These are phyloP conservation scores for Agastache rugosa DNA, from an alignment of 257 asterid species.

Conservation along the genomic window DNA sequence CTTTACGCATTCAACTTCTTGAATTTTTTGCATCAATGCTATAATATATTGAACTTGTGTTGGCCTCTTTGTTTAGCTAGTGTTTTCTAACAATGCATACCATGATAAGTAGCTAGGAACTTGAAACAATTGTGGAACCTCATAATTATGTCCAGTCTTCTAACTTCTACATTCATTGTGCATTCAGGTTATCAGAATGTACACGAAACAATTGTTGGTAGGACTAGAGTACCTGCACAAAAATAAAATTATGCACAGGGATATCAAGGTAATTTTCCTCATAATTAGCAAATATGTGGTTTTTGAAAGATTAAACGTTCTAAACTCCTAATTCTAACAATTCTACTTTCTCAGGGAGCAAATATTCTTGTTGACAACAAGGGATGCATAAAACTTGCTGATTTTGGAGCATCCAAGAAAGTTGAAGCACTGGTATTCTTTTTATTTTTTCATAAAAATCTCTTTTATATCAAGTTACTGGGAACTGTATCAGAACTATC, in stretches of 20 bases:
- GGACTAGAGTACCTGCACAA: conserved; percentile 96
- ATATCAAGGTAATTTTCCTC: conserved; percentile 73
- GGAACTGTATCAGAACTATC: conserved; percentile 35
- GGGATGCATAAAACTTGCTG: conserved; percentile 99
- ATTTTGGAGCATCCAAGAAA: conserved; percentile 99
- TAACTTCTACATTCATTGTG: conserved; percentile 31
- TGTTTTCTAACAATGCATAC: conserved; percentile 16
- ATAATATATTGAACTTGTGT: conserved; percentile 5
- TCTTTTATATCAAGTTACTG: conserved; percentile 29
- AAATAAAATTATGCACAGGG: conserved; percentile 97
- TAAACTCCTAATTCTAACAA: conserved; percentile 28
- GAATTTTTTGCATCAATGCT: conserved; percentile 27
- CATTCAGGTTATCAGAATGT: conserved; percentile 92
- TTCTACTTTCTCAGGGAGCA: conserved; percentile 72
- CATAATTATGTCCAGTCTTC: conserved; percentile 25
- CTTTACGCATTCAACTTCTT: conserved; percentile 27
- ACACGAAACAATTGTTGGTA: conserved; percentile 84
- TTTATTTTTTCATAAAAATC: neutral
- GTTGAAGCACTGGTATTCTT: conserved; percentile 91
- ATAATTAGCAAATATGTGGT: neutral
- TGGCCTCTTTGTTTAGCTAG: conserved; percentile 29
- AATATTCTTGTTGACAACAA: conserved; percentile 96
- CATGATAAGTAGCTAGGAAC: conserved; percentile 21
- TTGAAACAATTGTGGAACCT: conserved; percentile 23
- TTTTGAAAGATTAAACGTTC: conserved; percentile 28